Base-by-base conservation (phyloP, 2,329 filamentous ascomycete genomes). In the Nothophaeocryptopus gaeumannii region DNA sequence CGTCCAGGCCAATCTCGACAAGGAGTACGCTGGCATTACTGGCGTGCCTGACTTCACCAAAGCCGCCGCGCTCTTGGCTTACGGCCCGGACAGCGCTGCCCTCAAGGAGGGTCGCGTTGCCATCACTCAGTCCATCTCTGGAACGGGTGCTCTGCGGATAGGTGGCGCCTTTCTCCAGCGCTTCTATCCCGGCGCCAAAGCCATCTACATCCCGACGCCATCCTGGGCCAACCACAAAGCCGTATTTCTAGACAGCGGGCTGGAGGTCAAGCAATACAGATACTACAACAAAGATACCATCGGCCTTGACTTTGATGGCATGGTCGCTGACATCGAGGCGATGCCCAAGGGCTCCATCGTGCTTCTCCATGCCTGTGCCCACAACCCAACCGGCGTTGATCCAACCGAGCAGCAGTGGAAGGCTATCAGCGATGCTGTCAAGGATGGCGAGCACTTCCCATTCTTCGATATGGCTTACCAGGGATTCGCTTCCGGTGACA, bases 401-500 rank as follows among this genome's bases (percentile, higher is more conserved):
- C 93, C 92, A 32, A 96, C 88, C 36, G 76, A 83, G 65, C 86
- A 89, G 72, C 92, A 97, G 78, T 97, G 92, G 92, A 83, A 83
- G 74, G 79, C 92, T 77, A 93, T 99, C 72, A 89, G 88, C 73
- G 76, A 86, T 54, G 87, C 86, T 55, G 84, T 96, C 73, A 95
- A 95, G 82, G 81, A 83, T 70, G 84, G 87, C 71, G 84, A 80
- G 43, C 92, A 97, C 81, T 95, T 86, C 72, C 85, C 89, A 65
- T 96, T 99, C 83, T 99, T 97, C 77, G 92, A 97, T 74, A 96
- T 96, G 91, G 92, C 92, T 58, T 99, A 99, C 81, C 92, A 99
- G 77, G 92, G 92, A 64, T 97, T 99, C 68, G 92, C 92, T 63
- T 93, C 86, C 58, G 92, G 92, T 62, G 83, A 95, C 75, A 93